Evolutionary conservation across 345 rosid genomes (phyloP), one percentile per base, ranked within the genome.

Genomic region (Citrus trifoliata): DNA sequence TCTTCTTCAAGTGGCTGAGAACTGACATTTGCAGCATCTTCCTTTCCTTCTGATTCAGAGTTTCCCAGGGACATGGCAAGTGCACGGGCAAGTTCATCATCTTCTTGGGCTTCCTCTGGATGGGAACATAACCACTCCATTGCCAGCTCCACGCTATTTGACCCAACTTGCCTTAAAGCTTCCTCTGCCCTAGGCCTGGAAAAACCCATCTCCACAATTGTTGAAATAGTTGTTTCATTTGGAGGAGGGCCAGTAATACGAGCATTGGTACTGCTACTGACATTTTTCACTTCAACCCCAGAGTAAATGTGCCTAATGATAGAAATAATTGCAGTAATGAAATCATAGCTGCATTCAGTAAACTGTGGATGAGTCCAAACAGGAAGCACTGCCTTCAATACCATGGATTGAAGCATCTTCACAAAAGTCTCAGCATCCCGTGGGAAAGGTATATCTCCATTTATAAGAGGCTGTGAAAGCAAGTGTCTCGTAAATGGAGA

Each of bases 121-220:
- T 93, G 98, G 78, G 99, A 88, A 83, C 89, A 93, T 79, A 95
- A 85, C 99, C 99, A 95, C 84, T 95, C 99, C 96, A 90, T 95
- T 70, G 99, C 99, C 87, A 93, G 80, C 83, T 95, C 99, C 81
- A 95, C 99, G 85, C 97, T 93, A 73, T 90, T 91, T 56, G 96
- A 90, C 75, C 94, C 96, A 76, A 95, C 96, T 77, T 91, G 99
- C 87, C 99, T 89, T 78, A 95, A 81, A 64, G 99, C 98, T 87
- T 95, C 98, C 82, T 95, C 99, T 9, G 98, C 99, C 85, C 99
- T 90, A 59, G 93, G 67, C 84, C 99, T 91, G 74, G 98, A 78
- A 84, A 95, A 95, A 38, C 99, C 99, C 99, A 95, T 95, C 89
- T 95, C 99, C 82, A 85, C 98, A 82, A 95, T 93, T 59, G 97